Percentiles rank a stretch among this genome's conserved stretches.
These are phyloP conservation scores for Leucosporidium yakuticum DNA, from an alignment of 768 basidiomycete genomes.

Conservation along the genomic window DNA sequence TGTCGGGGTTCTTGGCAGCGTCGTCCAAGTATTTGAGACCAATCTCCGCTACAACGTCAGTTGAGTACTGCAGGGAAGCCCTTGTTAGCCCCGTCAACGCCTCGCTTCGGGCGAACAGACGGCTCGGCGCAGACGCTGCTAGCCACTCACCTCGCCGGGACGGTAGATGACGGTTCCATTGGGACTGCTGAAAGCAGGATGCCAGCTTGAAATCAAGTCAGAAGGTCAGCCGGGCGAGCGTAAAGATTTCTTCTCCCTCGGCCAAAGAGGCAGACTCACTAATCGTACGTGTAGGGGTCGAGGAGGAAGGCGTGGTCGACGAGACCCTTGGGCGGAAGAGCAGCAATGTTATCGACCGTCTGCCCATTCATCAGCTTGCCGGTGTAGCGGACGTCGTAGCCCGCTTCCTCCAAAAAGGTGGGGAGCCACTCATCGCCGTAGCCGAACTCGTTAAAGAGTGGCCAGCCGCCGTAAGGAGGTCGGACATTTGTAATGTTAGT, in stretches of 20 bases:
- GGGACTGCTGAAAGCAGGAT: neutral
- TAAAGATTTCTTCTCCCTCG: no score
- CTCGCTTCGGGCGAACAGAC: no score
- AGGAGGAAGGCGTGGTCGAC: conserved; percentile 22
- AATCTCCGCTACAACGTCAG: conserved; percentile 27
- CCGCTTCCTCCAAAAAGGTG: conserved; percentile 14
- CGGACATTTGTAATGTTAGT: conserved; percentile 21
- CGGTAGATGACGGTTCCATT: conserved; percentile 8
- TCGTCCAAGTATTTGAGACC: conserved; percentile 15
- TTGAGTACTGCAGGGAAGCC: no score
- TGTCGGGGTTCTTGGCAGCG: conserved; percentile 2
- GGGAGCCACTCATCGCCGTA: conserved; percentile 16
- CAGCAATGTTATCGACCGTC: conserved; percentile 9
- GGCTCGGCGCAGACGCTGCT: no score
- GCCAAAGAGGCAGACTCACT: neutral
- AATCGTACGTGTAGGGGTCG: conserved; percentile 33
- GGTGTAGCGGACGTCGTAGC: conserved; percentile 21
- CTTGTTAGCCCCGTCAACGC: no score
- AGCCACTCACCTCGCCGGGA: no score
- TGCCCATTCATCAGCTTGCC: conserved; percentile 35
- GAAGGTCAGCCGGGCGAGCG: no score
- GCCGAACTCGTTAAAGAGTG: conserved; percentile 16
- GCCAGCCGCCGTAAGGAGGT: conserved; percentile 25
- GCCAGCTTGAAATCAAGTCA: neutral
- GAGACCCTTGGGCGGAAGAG: conserved; percentile 2